Base-by-base conservation (phyloP, 805 yeast genomes). In the Teunomyces funiuensis region DNA sequence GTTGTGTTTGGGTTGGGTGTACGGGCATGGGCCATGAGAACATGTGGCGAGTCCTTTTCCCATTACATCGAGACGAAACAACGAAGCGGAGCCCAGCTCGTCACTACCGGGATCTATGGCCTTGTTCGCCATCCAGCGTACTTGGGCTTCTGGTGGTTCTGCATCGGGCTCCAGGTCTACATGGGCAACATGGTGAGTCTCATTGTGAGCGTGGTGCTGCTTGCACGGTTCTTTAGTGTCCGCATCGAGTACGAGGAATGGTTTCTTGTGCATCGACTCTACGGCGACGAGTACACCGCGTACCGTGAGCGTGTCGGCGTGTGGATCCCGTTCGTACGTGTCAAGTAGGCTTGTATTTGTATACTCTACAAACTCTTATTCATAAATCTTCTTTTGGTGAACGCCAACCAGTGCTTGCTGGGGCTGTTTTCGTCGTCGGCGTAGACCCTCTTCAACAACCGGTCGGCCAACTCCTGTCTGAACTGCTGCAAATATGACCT, bases 311-410 rank as follows among this genome's bases (percentile, higher is more conserved):
- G 36, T 20, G 64, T 58, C 11, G 49, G 56, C n/a, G 45, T 57
- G 11, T 52, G 60, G 50, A 53, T 68, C 11, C 71, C 72, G 6
- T 33, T 33, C 15, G 29, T 17, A 15, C 13, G 30, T 34, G 17
- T 16, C 4, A 13, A 4, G 5, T 15, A 19, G 20, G 6, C 8
- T 16, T n/a, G 3, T 31, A 13, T 11, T 6, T 31, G 6, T 18
- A 31, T 20, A 31, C 18, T 17, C 33, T 59, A 84, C 54, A 88
- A 74, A 52, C 85, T 79, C 65, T 90, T 88, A 70, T 93, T 93
- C 99, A 93, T 93, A 63, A 93, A 93, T 61, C 88, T 81, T 68
- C 95, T 85, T 69, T 93, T 83, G 28, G 96, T 86, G 65, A 93
- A 93, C 2, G 97, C 96, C 56, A 93, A 69, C 99, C 99, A 93